phyloP scores from a whole-genome alignment of 371 early-diverging fungal genomes.

The Actinomortierella ambigua region DNA sequence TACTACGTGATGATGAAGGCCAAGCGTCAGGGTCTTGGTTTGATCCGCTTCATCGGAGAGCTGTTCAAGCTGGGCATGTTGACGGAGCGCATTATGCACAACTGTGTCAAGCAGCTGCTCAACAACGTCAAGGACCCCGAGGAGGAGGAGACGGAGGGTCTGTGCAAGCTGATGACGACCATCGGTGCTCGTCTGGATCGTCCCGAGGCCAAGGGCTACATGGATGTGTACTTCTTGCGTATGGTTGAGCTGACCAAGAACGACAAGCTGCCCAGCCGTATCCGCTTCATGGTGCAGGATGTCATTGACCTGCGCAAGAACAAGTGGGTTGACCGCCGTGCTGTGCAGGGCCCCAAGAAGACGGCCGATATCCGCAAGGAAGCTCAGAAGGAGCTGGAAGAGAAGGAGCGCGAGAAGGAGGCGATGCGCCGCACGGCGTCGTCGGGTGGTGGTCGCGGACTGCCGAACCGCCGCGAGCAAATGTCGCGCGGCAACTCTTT shows the following conservation, averaged over 20 bases:
- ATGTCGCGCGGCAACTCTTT: constrained; percentile 60
- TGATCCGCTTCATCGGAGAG: constrained; percentile 94
- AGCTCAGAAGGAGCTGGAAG: constrained; percentile 66
- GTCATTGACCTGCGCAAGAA: constrained; percentile 86
- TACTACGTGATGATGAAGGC: constrained; percentile 88
- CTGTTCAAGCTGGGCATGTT: constrained; percentile 89
- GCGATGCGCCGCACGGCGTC: constrained; percentile 70
- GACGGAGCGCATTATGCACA: constrained; percentile 90
- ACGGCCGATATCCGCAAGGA: constrained; percentile 90
- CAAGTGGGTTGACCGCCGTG: constrained; percentile 76
- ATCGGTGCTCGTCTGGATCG: constrained; percentile 77
- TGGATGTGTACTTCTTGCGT: constrained; percentile 82
- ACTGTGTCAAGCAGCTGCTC: constrained; percentile 81
- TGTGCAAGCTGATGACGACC: constrained; percentile 89
- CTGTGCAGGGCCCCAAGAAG: constrained; percentile 79
- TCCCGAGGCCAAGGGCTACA: constrained; percentile 55
- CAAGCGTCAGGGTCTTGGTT: constrained; percentile 94
- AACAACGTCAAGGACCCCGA: constrained; percentile 75
- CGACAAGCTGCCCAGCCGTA: constrained; percentile 77
- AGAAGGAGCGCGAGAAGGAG: constrained; percentile 68
- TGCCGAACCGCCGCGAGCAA: constrained; percentile 55
- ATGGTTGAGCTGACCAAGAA: constrained; percentile 73
- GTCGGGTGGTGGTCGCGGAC: constrained; percentile 57
- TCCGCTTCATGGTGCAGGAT: constrained; percentile 93
- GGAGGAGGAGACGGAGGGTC: constrained; percentile 93